A percentile compares a stretch with the other conserved stretches of the same genome.
Conservation (phyloP, 345 rosid species). For the Durio zibethinus region DNA sequence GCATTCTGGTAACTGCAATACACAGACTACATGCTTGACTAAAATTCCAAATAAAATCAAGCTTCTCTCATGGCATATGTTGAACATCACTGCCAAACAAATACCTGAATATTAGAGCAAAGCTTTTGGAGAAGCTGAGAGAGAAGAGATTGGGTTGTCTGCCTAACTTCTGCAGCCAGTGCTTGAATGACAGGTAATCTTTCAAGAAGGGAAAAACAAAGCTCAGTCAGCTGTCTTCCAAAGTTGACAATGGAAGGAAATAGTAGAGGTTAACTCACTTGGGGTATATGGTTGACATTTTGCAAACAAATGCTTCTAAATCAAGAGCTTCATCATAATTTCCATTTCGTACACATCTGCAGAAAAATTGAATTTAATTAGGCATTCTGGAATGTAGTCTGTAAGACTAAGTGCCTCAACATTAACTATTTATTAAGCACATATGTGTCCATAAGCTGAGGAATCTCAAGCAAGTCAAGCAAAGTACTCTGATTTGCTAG, state of each 20-base stretch:
- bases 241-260: conserved; percentile 20
- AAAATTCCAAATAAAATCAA: conserved; percentile 9
- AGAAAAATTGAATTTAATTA: conserved; percentile 17
- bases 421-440: conserved; percentile 26
- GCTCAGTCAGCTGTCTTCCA: conserved; percentile 20
- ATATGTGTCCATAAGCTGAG: conserved; percentile 99
- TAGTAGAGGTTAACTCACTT: conserved; percentile 54
- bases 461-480: conserved; percentile 98
- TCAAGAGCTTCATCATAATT: conserved; percentile 98
- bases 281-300: conserved; percentile 92
- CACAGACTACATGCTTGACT: conserved; percentile 16
- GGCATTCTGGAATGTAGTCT: neutral
- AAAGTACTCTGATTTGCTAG: conserved; percentile 83
- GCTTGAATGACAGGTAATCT: conserved; percentile 91
- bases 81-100: conserved; percentile 11
- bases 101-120: conserved; percentile 88
- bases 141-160: conserved; percentile 91
- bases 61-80: neutral
- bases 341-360: conserved; percentile 94
- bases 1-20: conserved; percentile 82
- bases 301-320: conserved; percentile 85
- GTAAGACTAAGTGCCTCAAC: neutral
- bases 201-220: conserved; percentile 17
- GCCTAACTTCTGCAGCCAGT: conserved; percentile 81
- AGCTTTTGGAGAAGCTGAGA: conserved; percentile 89